These are phyloP conservation scores for Cytospora piceicola DNA, from an alignment of 2,329 filamentous ascomycete genomes.

Conservation along the genomic window DNA sequence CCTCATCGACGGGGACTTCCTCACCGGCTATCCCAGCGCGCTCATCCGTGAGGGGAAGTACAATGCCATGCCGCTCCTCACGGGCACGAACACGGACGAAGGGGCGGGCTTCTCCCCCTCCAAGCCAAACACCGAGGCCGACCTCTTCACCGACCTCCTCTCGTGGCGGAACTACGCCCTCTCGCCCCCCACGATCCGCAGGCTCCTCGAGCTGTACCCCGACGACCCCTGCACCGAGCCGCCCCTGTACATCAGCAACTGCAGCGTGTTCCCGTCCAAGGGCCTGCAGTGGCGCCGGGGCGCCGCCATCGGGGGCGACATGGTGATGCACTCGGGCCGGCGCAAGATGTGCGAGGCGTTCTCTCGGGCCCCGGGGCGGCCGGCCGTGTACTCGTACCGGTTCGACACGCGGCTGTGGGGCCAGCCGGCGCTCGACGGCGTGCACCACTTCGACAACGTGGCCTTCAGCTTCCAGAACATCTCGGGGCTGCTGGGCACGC, in stretches of 20 bases:
- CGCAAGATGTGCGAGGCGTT: conserved; percentile 50
- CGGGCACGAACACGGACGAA: conserved; percentile 55
- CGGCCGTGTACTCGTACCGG: conserved; percentile 51
- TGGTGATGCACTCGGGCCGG: conserved; percentile 53
- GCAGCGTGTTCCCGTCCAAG: conserved; percentile 37
- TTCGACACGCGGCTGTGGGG: conserved; percentile 54
- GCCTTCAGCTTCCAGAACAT: conserved; percentile 57
- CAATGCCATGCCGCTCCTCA: conserved; percentile 49
- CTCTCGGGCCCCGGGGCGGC: conserved; percentile 36
- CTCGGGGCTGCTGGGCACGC: conserved; percentile 49
- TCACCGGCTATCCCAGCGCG: conserved; percentile 52
- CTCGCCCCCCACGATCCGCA: conserved; percentile 48
- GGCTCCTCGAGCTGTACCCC: conserved; percentile 52
- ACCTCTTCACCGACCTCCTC: conserved; percentile 47
- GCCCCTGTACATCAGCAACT: conserved; percentile 47
- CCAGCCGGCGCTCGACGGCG: conserved; percentile 44
- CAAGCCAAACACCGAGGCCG: conserved; percentile 45
- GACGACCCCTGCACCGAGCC: conserved; percentile 51
- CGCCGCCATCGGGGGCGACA: conserved; percentile 50
- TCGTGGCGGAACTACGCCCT: conserved; percentile 52
- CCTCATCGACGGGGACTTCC: conserved; percentile 51
- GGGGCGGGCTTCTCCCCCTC: conserved; percentile 48
- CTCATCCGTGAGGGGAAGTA: conserved; percentile 48
- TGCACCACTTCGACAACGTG: conserved; percentile 54
- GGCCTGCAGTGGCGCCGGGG: conserved; percentile 51